Conservation (phyloP, 2,329 filamentous ascomycete genomes). For the Colletotrichum gloeosporioides region DNA sequence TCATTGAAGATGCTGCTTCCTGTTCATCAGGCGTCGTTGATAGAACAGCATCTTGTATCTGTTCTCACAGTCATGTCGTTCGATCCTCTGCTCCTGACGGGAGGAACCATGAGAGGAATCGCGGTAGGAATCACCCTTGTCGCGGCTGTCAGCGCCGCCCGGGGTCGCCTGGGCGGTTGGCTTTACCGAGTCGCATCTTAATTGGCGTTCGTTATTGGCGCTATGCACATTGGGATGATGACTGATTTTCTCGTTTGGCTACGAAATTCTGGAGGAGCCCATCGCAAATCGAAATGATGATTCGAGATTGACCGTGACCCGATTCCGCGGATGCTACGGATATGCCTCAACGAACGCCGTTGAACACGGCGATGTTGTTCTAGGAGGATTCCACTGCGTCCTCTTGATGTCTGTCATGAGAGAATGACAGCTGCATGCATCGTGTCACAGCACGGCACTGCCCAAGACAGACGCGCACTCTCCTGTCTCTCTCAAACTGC, state of each 20-base stretch:
- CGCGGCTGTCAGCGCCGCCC: background rate
- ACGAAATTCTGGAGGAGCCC: background rate
- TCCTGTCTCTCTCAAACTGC: background rate
- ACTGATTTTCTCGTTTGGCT: background rate
- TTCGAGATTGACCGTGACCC: background rate
- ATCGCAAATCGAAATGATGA: background rate
- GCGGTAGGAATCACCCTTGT: background rate
- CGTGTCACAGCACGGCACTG: background rate
- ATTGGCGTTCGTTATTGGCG: background rate
- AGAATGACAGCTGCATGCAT: background rate
- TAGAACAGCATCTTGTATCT: background rate
- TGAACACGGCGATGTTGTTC: background rate
- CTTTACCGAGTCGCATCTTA: constrained; percentile 16
- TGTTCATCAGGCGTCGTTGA: background rate
- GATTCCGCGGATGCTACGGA: background rate
- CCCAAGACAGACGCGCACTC: background rate
- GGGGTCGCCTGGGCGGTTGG: background rate
- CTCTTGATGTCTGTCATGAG: background rate
- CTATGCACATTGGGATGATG: constrained; percentile 1
- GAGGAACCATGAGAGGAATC: background rate
- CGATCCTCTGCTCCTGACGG: background rate
- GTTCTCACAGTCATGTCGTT: background rate
- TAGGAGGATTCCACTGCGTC: background rate
- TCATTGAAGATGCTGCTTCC: background rate
- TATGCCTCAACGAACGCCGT: background rate